Base-by-base conservation (phyloP, 2,329 filamentous ascomycete genomes). In the Setomelanomma holmii region DNA sequence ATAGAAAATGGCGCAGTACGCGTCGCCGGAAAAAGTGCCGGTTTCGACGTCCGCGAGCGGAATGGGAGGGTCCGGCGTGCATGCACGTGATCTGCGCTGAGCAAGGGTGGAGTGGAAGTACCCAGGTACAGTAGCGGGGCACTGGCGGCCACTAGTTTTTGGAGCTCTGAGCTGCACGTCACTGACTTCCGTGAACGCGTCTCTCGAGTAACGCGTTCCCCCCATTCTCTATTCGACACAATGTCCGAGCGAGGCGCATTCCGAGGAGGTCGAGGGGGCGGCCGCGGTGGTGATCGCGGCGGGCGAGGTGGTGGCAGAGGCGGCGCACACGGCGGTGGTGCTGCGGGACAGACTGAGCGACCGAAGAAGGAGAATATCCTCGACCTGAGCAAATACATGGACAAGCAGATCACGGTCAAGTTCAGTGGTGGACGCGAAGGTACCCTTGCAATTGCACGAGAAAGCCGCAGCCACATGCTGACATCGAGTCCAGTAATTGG, bases 351-450 rank as follows among this genome's bases (percentile, higher is more conserved):
- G 52, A 55, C 60, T 7, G 90, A 96, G 78, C 86, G 88, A 67
- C 91, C 92, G 55, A 97, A 96, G 86, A 98, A 98, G 82, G 95
- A 99, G 78, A 98, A 97, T 75, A 99, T 99, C 68, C 85, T 99
- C 47, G 93, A 99, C 72, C 78, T 99, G 68, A 86, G 83, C 73
- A 96, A 96, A 80, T 99, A 98, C 77, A 92, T 96, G 89, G 92
- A 99, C 77, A 96, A 97, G 84, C 84, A 89, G 72, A 91, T 99
- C 64, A 89, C 85, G 8, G 93, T 99, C 73, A 98, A 98, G 79
- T 98, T 99, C 76, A 97, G 91, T 71, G 95, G 95, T 36, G 95
- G 95, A 1, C 82, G 93, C 55, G 92, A 97, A 82, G 90, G 92
- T 95, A 72, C 56, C 82, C 53, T 17, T 10, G n/a, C 24, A 4